Evolutionary conservation across 2,329 filamentous ascomycete genomes (phyloP).

Genomic region (Fusarium sulawesiense): DNA sequence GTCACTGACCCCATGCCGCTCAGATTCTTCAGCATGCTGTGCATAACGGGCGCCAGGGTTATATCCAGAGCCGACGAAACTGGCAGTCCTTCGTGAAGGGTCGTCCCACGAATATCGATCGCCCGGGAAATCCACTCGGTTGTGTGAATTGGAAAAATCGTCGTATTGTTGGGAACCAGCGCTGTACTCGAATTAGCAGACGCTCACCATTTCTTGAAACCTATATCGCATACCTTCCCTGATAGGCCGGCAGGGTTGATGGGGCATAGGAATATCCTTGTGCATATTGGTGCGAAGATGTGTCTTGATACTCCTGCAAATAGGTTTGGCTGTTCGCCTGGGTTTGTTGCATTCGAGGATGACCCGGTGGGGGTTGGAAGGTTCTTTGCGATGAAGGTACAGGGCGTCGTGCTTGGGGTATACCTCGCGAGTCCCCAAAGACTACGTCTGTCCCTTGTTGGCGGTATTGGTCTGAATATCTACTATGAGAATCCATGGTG

Average conservation of each 20-base stretch:
- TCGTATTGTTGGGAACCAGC: not conserved
- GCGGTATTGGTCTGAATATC: not conserved
- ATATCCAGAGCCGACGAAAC: slow-evolving; percentile 9
- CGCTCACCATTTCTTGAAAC: not conserved
- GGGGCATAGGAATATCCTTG: not conserved
- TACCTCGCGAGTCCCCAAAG: not conserved
- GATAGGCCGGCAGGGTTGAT: slow-evolving; percentile 16
- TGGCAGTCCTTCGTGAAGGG: slow-evolving; percentile 1
- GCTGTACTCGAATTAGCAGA: slow-evolving; percentile 7
- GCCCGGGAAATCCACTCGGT: slow-evolving; percentile 9
- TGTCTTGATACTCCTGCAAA: not conserved
- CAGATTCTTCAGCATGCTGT: not conserved
- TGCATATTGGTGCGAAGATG: not conserved
- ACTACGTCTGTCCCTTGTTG: not conserved
- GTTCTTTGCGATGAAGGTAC: not conserved
- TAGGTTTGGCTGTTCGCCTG: not conserved
- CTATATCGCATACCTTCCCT: slow-evolving; percentile 24
- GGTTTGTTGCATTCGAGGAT: not conserved
- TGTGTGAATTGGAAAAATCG: not conserved
- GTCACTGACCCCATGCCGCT: not conserved
- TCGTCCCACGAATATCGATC: not conserved
- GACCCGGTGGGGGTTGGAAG: not conserved
- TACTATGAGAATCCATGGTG: slow-evolving; percentile 8
- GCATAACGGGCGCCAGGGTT: not conserved
- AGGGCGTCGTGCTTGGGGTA: not conserved